phyloP scores from a whole-genome alignment of 2,329 filamentous ascomycete species.

The Trichoderma arundinaceum region DNA sequence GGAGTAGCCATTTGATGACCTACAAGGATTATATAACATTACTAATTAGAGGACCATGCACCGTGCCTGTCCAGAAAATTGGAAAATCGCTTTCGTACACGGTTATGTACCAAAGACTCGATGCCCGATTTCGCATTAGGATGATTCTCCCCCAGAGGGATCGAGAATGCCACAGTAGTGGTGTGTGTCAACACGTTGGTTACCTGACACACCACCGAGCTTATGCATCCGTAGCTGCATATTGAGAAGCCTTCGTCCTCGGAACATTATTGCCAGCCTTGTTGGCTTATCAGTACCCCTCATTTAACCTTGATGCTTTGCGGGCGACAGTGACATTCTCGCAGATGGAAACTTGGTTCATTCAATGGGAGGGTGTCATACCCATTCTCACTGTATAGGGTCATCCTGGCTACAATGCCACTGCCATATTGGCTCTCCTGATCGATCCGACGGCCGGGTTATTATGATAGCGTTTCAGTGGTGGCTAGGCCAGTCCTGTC shows the following conservation, averaged over 20 bases:
- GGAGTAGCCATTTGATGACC: not conserved
- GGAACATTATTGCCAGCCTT: not conserved
- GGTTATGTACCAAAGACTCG: not conserved
- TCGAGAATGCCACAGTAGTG: too few species aligned
- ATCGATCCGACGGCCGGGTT: not conserved
- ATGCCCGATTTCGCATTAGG: not conserved
- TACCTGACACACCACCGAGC: not conserved
- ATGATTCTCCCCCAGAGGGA: not conserved
- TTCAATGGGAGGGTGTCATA: slow-evolving; percentile 8
- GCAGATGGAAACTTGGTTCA: not conserved
- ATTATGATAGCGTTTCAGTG: not conserved
- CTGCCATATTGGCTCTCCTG: not conserved
- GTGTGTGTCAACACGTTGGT: too few species aligned
- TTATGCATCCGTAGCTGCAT: not conserved
- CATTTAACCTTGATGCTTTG: slow-evolving; percentile 9
- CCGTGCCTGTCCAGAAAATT: not conserved
- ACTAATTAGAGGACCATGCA: not conserved
- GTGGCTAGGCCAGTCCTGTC: not conserved
- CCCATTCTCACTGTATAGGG: not conserved
- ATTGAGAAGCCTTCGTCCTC: not conserved
- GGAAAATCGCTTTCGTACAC: not conserved
- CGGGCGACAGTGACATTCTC: slow-evolving; percentile 12
- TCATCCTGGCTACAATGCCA: not conserved
- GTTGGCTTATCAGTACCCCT: not conserved
- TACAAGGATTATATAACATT: not conserved